A percentile compares a stretch with the other conserved stretches of the same genome.
Evolutionary conservation across 257 asterid species (phyloP).

Genomic region (Solanum lignicaule): DNA sequence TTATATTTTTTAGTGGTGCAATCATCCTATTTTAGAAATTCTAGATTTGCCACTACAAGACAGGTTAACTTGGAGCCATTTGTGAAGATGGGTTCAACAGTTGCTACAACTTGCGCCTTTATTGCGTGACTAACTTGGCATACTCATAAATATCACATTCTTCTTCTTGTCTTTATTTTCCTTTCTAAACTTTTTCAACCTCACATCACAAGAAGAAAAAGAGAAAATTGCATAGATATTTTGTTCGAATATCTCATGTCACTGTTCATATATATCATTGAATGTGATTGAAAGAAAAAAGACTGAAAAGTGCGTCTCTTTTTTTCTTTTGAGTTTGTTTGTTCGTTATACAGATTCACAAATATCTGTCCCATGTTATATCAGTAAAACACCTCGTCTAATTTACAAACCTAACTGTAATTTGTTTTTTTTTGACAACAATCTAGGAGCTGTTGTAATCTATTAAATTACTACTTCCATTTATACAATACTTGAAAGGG

Average conservation of each 20-base stretch:
- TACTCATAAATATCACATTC: constrained; percentile 38
- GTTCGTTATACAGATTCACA: not conserved
- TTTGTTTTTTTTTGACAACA: not conserved
- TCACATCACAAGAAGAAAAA: not conserved
- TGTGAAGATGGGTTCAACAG: not conserved
- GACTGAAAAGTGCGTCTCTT: not conserved
- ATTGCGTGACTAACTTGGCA: constrained; percentile 30
- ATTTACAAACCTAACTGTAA: not conserved
- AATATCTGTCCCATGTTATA: not conserved
- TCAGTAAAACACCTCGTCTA: not conserved
- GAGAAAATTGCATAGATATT: not conserved
- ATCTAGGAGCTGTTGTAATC: not conserved
- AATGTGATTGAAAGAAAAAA: not conserved
- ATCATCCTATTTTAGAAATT: not conserved
- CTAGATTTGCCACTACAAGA: not conserved
- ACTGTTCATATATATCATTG: not conserved
- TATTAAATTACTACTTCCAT: not conserved
- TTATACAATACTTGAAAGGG: not conserved
- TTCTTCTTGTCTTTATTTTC: not conserved
- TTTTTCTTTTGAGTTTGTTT: not conserved
- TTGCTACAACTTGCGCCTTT: not conserved
- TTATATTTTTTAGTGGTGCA: no score
- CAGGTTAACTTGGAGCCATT: not conserved
- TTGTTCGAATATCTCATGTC: not conserved
- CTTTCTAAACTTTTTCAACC: not conserved